A percentile compares a stretch with the other conserved stretches of the same genome.
phyloP scores from a whole-genome alignment of 257 asterid genomes.

The Catharanthus roseus region DNA sequence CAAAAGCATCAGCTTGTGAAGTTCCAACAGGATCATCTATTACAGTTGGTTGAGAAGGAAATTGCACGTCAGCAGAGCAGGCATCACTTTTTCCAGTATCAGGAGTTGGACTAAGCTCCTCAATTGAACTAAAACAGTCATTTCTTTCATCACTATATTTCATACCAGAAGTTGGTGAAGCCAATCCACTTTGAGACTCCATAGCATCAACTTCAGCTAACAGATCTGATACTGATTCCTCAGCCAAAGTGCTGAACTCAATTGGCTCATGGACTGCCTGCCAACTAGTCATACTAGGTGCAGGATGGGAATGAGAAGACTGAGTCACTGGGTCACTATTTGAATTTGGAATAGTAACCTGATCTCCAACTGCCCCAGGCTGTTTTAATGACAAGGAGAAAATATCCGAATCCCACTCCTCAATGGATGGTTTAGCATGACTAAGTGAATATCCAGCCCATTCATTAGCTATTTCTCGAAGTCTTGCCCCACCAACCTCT shows the following conservation, averaged over 20 bases:
- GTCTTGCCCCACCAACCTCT: conserved; percentile 39
- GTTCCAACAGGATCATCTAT: conserved; percentile 26
- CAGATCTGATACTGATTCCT: conserved; percentile 50
- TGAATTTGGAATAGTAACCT: conserved; percentile 18
- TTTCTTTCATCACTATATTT: conserved; percentile 31
- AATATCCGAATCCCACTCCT: conserved; percentile 37
- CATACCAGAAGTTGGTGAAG: conserved; percentile 45
- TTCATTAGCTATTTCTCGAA: conserved; percentile 42
- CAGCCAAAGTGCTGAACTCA: conserved; percentile 43
- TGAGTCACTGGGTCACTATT: conserved; percentile 21
- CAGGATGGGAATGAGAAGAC: conserved; percentile 26
- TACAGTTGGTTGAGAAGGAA: conserved; percentile 24
- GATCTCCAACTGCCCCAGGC: conserved; percentile 29
- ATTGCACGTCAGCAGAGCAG: conserved; percentile 35
- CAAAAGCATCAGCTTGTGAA: conserved; percentile 35
- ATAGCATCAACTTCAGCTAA: conserved; percentile 52
- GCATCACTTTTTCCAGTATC: conserved; percentile 45
- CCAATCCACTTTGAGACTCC: conserved; percentile 44
- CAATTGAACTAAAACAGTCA: conserved; percentile 43
- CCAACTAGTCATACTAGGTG: conserved; percentile 33
- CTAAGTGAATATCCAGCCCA: conserved; percentile 30
- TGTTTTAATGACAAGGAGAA: conserved; percentile 32
- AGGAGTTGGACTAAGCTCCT: conserved; percentile 34
- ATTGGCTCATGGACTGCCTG: conserved; percentile 35
- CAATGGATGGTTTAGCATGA: conserved; percentile 22